A percentile compares a stretch with the other conserved stretches of the same genome.
phyloP scores from a whole-genome alignment of 2,329 filamentous ascomycete genomes.

The Aureobasidium sp. region DNA sequence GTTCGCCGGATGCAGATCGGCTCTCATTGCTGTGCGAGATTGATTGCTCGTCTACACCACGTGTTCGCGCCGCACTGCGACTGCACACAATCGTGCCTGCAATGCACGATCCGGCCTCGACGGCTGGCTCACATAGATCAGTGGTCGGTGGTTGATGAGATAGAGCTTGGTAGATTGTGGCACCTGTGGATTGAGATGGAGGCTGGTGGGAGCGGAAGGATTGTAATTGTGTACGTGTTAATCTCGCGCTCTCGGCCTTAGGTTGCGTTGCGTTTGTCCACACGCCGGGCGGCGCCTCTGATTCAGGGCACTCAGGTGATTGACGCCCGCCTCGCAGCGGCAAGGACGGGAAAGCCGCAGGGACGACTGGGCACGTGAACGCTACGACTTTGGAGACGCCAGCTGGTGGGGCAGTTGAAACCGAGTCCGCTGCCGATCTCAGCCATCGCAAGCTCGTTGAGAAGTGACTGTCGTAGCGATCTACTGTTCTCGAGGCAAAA shows the following conservation, averaged over 20 bases:
- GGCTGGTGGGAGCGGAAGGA: neutral
- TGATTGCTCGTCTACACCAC: constrained; percentile 3
- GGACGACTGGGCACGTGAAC: no score
- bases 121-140: neutral
- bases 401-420: neutral
- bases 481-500: no score
- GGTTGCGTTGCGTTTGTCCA: neutral
- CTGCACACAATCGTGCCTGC: neutral
- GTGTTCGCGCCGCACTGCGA: constrained; percentile 1
- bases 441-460: neutral
- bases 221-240: no score
- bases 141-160: neutral
- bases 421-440: neutral
- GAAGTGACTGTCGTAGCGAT: no score
- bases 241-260: neutral
- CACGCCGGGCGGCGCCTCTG: neutral
- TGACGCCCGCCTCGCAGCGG: no score
- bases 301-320: neutral
- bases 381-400: no score
- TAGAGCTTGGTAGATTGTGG: neutral
- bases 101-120: neutral
- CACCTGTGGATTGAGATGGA: neutral
- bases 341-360: no score
- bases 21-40: neutral
- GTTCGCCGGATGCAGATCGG: neutral